phyloP scores from a whole-genome alignment of 2,329 filamentous ascomycete species.

The Magnaporthiopsis incrustans region DNA sequence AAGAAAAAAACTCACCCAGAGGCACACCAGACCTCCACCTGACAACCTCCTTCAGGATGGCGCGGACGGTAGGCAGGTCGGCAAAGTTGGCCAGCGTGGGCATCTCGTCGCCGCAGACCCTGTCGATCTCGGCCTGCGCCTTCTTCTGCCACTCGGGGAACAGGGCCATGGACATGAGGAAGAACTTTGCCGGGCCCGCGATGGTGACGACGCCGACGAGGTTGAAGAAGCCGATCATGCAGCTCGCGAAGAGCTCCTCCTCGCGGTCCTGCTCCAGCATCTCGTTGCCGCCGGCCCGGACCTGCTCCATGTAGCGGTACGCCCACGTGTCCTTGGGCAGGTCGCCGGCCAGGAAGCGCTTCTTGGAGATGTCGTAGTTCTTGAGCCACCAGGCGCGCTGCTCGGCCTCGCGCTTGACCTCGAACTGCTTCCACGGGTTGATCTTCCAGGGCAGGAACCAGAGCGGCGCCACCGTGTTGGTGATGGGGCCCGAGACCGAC shows the following conservation, averaged over 20 bases:
- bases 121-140: conserved; percentile 49
- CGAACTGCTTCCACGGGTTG: conserved; percentile 41
- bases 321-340: conserved; percentile 39
- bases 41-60: conserved; percentile 50
- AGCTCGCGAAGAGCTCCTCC: conserved; percentile 38
- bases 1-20: conserved; percentile 27
- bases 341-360: conserved; percentile 29
- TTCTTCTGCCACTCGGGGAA: conserved; percentile 44
- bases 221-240: conserved; percentile 44
- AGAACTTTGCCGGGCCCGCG: conserved; percentile 40
- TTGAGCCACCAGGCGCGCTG: conserved; percentile 39
- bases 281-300: conserved; percentile 32
- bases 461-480: conserved; percentile 41
- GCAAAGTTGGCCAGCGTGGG: conserved; percentile 42
- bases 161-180: conserved; percentile 43
- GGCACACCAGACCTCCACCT: conserved; percentile 50
- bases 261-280: conserved; percentile 35
- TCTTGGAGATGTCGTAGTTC: conserved; percentile 32
- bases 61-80: conserved; percentile 43
- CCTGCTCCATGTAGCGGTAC: conserved; percentile 38
- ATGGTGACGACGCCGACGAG: conserved; percentile 43
- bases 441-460: conserved; percentile 34
- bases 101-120: conserved; percentile 44
- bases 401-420: conserved; percentile 32
- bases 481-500: conserved; percentile 42